Percentiles rank a stretch among this genome's conserved stretches.
Conservation (phyloP, 2,329 filamentous ascomycete species). For the Talaromyces marneffei region DNA sequence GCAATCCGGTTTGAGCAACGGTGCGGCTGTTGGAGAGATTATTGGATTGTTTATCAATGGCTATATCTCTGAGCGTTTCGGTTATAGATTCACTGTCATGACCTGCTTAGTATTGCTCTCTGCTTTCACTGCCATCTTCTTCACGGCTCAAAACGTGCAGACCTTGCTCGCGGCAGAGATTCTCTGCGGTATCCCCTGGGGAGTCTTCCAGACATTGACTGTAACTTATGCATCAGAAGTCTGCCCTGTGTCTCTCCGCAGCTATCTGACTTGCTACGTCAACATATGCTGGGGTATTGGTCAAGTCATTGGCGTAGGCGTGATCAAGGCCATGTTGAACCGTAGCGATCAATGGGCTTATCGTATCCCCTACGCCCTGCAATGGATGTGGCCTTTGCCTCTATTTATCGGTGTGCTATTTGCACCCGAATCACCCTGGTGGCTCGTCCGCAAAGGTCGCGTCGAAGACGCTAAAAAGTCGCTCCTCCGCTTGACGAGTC, state of each 20-base stretch:
- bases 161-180: conserved; percentile 47
- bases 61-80: conserved; percentile 47
- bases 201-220: conserved; percentile 47
- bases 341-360: conserved; percentile 48
- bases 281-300: conserved; percentile 46
- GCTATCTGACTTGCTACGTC: conserved; percentile 44
- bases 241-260: conserved; percentile 42
- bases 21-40: conserved; percentile 42
- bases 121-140: conserved; percentile 47
- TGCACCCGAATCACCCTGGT: conserved; percentile 49
- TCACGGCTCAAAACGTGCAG: conserved; percentile 46
- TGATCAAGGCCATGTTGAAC: conserved; percentile 45
- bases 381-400: conserved; percentile 51
- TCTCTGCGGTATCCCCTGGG: conserved; percentile 48
- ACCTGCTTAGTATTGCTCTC: conserved; percentile 42
- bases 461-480: conserved; percentile 44
- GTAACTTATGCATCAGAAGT: conserved; percentile 45
- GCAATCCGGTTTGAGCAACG: conserved; percentile 43
- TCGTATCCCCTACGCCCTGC: conserved; percentile 47
- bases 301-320: conserved; percentile 47
- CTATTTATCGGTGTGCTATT: conserved; percentile 44
- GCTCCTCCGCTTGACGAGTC: conserved; percentile 42
- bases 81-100: conserved; percentile 49
- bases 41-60: conserved; percentile 50
- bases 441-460: conserved; percentile 44